Conservation (phyloP, 2,329 filamentous ascomycete genomes). For the Parastagonospora nodorum region DNA sequence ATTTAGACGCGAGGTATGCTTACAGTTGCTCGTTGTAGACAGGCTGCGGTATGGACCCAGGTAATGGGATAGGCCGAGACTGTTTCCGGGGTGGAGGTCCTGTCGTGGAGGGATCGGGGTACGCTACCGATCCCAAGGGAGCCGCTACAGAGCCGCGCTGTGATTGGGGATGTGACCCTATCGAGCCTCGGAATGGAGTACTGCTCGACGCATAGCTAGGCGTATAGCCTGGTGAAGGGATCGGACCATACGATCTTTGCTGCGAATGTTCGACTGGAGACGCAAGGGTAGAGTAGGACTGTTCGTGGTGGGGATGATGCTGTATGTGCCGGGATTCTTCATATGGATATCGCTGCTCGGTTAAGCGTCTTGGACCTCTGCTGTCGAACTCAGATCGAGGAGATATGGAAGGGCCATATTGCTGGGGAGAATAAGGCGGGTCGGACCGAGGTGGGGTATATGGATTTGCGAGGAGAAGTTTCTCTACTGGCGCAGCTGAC, state of each 20-base stretch:
- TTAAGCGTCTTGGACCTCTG: conserved; percentile 32
- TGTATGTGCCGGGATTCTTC: conserved; percentile 39
- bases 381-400: conserved; percentile 43
- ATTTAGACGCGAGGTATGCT: conserved; percentile 29
- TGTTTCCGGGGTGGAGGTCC: conserved; percentile 39
- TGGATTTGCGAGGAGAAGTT: conserved; percentile 40
- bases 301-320: conserved; percentile 38
- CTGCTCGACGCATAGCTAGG: conserved; percentile 47
- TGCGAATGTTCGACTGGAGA: conserved; percentile 44
- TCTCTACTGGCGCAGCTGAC: conserved; percentile 43
- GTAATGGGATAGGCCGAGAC: conserved; percentile 36
- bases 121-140: conserved; percentile 38
- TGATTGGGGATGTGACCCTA: conserved; percentile 44
- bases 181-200: conserved; percentile 45
- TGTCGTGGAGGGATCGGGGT: conserved; percentile 36
- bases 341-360: conserved; percentile 40
- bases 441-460: conserved; percentile 49
- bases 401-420: conserved; percentile 44
- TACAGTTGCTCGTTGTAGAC: conserved; percentile 47
- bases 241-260: conserved; percentile 39
- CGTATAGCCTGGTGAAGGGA: conserved; percentile 48
- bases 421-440: conserved; percentile 46
- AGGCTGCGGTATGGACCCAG: conserved; percentile 45
- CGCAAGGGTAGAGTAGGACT: conserved; percentile 42
- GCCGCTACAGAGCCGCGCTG: conserved; percentile 42